Base-by-base conservation (phyloP, 148 eudicot genomes). In the Arctostaphylos glauca region DNA sequence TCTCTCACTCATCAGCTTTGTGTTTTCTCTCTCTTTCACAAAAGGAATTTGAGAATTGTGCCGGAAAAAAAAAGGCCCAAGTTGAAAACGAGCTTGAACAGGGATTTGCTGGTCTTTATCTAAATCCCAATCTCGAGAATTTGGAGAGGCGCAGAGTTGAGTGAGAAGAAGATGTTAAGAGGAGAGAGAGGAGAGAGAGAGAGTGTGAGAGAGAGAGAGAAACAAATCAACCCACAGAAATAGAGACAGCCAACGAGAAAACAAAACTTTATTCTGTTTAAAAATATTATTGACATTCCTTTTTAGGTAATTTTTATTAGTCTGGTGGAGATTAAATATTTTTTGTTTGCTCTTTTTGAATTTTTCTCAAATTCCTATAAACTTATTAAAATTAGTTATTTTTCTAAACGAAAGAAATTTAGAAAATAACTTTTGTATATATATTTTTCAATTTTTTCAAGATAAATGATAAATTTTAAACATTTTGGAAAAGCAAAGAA, bases 1-100 rank as follows among this genome's bases (percentile, higher is more conserved):
- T 86, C 85, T 79, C 82, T 86, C 84, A 84, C 82, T 84, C 90
- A 88, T 88, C 83, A 85, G 84, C 46, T 67, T 67, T 25, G 74
- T 48, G 12, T 66, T 66, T 12, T 23, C 31, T 58, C 44, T 71
- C n/a, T 71, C 60, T 25, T 56, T 44, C 71, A 56, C 78, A 43
- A 12, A 46, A 64, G 56, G 38, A 46, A 23, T 19, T 38, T 13
- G n/a, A 47, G 71, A 15, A 70, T 14, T 67, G 44, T 25, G 14
- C 2, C 25, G 9, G 25, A 12, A n/a, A 41, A 21, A 31, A 43
- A 15, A 54, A 21, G 18, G 58, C 68, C 44, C 70, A 78, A 56
- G 56, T 82, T 54, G 43, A 38, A 31, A 60, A 43, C 18, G 64
- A 12, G 81, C 13, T 68, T 46, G 72, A 67, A 68, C 38, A 80